Base-by-base conservation (phyloP, 345 rosid species). In the Salix koriyanagi region DNA sequence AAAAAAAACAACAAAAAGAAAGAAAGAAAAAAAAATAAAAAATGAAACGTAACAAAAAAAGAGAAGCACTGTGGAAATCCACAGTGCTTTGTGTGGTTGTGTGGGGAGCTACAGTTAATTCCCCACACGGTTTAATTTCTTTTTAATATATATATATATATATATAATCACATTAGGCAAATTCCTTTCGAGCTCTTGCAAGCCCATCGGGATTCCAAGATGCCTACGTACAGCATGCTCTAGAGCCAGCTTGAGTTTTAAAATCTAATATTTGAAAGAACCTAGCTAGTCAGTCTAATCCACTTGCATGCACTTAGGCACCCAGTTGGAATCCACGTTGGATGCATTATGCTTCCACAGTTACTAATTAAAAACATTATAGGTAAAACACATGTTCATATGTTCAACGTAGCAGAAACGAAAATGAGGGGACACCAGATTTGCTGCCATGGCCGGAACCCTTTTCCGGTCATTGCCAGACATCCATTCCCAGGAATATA, bases 311-410 rank as follows among this genome's bases (percentile, higher is more conserved):
- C 7, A 7, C 46, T 11, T 65, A 61, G 79, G 71, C 78, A 48
- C 71, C 62, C 64, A 39, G 76, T 70, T 80, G 84, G 86, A 73
- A 74, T 84, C 86, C 86, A 78, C 84, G 84, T 64, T 73, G 82
- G 78, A 80, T 78, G 76, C 84, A 81, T 81, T 73, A 72, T 73
- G 54, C 73, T 75, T 70, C 65, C 28, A 76, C 79, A 58, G 4
- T 23, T 28, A 58, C 46, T 58, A 54, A 9, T 7, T 19, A 58
- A 23, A 58, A 58, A 58, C 23, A 66, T 65, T 32, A 65, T 16
- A 54, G 21, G 37, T 5, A 54, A 54, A 2, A 52, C 60, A 21
- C n/a, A 9, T 41, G 11, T 2, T 19, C 62, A 23, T 26, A 58
- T 23, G 3, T 23, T 58, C 62, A n/a, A 58, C 23, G 62, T 2